phyloP scores from a whole-genome alignment of 805 yeast species.

The Candida tallmaniae region DNA sequence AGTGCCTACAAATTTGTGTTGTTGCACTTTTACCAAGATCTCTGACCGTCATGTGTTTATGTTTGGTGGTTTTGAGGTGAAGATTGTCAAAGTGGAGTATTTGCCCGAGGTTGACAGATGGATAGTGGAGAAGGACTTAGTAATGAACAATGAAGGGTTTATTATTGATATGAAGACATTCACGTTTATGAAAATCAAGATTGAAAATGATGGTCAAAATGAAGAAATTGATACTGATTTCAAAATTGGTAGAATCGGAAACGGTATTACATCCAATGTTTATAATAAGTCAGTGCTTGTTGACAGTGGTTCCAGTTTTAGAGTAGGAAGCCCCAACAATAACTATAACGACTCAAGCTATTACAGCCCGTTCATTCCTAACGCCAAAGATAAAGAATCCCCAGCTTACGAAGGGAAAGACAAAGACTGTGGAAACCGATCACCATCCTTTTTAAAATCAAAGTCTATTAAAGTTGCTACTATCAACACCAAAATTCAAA shows the following conservation, averaged over 20 bases:
- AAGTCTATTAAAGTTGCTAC: constrained; percentile 4
- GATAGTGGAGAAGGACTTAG: constrained; percentile 40
- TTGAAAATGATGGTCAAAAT: constrained; percentile 17
- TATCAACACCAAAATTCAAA: constrained; percentile 7
- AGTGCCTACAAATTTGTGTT: constrained; percentile 48
- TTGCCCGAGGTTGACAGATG: constrained; percentile 24
- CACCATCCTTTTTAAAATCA: constrained; percentile 5
- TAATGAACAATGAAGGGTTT: constrained; percentile 51
- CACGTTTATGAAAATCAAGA: constrained; percentile 42
- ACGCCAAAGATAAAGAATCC: neutral
- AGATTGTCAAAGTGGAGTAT: constrained; percentile 19
- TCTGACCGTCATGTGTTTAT: constrained; percentile 55
- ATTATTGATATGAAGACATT: constrained; percentile 51
- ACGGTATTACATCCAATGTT: constrained; percentile 23
- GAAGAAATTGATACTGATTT: constrained; percentile 7
- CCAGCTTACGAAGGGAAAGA: too few relatives aligned
- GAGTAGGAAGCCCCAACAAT: constrained; percentile 9
- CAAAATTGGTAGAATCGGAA: constrained; percentile 29
- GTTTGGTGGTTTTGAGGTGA: constrained; percentile 64
- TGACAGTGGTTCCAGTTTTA: constrained; percentile 7
- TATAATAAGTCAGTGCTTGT: constrained; percentile 10
- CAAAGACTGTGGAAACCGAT: constrained; percentile 1
- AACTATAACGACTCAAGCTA: constrained; percentile 8
- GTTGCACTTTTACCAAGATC: constrained; percentile 45
- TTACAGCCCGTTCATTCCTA: constrained; percentile 12